Conservation (phyloP, 805 yeast genomes). For the Metschnikowia lochheadii region DNA sequence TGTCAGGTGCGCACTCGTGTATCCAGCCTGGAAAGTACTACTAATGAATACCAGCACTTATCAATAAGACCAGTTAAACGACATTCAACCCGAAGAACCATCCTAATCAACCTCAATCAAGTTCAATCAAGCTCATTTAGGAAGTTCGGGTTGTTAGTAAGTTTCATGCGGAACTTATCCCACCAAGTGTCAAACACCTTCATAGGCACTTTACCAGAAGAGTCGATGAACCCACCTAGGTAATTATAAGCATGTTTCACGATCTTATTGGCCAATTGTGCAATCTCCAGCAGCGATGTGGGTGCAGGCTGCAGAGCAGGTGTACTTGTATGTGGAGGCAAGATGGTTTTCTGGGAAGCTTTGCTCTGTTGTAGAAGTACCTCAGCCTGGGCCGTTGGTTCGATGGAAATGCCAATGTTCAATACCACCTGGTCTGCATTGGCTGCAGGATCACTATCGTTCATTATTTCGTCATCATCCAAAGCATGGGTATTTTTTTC, state of each 20-base stretch:
- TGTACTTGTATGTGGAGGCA: constrained; percentile 22
- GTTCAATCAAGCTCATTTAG: constrained; percentile 42
- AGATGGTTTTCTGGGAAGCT: constrained; percentile 18
- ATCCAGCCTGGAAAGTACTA: too few species aligned
- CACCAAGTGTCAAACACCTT: constrained; percentile 93
- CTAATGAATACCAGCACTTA: too few species aligned
- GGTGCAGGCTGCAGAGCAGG: constrained; percentile 18
- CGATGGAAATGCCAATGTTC: constrained; percentile 85
- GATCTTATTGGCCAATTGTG: constrained; percentile 76
- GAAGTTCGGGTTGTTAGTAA: constrained; percentile 79
- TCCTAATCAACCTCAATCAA: neutral
- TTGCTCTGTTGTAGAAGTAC: constrained; percentile 47
- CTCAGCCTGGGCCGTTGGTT: constrained; percentile 66
- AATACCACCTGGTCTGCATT: constrained; percentile 10
- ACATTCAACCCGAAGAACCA: neutral
- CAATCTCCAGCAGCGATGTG: constrained; percentile 29
- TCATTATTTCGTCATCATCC: constrained; percentile 32
- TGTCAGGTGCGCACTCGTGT: too few species aligned
- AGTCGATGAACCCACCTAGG: constrained; percentile 80
- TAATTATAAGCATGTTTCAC: constrained; percentile 91
- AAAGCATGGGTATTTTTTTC: constrained; percentile 10
- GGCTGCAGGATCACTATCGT: constrained; percentile 23
- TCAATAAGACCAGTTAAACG: too few species aligned
- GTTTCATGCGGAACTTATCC: constrained; percentile 76
- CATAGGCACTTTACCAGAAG: constrained; percentile 77